These are phyloP conservation scores for Paraglomus brasilianum DNA, from an alignment of 192 early-diverging fungal species.

Conservation along the genomic window DNA sequence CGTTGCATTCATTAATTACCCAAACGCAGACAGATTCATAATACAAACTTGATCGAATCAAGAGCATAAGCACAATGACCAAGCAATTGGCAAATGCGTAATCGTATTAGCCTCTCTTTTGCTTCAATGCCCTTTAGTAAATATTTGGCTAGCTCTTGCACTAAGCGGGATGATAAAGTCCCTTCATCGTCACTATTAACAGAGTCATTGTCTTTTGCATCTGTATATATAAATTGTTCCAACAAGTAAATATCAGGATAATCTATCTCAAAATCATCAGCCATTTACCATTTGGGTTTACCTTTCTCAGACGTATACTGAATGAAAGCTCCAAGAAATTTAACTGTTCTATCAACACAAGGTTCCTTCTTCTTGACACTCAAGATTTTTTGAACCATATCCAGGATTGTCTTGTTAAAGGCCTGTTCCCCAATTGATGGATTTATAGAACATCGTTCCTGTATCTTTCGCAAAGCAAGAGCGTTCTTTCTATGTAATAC, in stretches of 20 bases:
- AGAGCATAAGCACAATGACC: slow-evolving; percentile 69
- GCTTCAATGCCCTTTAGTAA: slow-evolving; percentile 75
- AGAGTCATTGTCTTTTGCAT: slow-evolving; percentile 7
- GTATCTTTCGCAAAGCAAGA: slow-evolving; percentile 73
- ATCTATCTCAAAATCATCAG: neutral
- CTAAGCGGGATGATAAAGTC: slow-evolving; percentile 67
- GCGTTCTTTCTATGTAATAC: slow-evolving; percentile 70
- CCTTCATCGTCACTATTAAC: slow-evolving; percentile 40
- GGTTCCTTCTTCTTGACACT: slow-evolving; percentile 72
- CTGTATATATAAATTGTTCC: neutral
- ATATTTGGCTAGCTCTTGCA: slow-evolving; percentile 66
- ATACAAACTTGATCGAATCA: slow-evolving; percentile 71
- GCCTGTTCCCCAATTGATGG: slow-evolving; percentile 54
- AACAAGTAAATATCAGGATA: neutral
- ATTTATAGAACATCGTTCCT: slow-evolving; percentile 52
- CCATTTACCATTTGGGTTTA: slow-evolving; percentile 5
- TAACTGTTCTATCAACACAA: slow-evolving; percentile 67
- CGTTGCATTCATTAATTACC: neutral
- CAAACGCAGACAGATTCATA: neutral
- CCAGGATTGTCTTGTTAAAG: slow-evolving; percentile 75
- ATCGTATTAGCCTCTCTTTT: slow-evolving; percentile 74
- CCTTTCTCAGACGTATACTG: slow-evolving; percentile 68
- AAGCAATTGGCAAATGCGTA: slow-evolving; percentile 75
- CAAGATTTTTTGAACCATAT: slow-evolving; percentile 77
- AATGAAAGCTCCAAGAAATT: slow-evolving; percentile 74